Evolutionary conservation across 257 asterid species (phyloP), one percentile per base, ranked within the genome.

Genomic region (Solanum arcanum): DNA sequence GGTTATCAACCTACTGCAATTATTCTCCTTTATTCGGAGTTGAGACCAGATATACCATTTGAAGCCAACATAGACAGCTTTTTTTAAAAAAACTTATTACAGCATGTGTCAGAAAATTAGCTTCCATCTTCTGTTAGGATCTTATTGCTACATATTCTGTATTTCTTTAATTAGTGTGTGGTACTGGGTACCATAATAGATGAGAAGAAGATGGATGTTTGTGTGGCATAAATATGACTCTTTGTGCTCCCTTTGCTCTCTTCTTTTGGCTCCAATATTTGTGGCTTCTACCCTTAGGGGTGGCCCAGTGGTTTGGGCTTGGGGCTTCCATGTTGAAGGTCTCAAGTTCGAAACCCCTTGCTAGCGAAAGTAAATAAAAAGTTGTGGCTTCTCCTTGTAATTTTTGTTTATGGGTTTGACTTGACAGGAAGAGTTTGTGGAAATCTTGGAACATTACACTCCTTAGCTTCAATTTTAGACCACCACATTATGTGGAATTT

Each of bases 401-500:
- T 16, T 47, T 29, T 80, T 29, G 42, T 80, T 47, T 49, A 29
- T 29, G 46, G 68, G 46, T 80, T 69, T 78, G 7, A 80, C 86
- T 1, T 62, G 77, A 84, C 86, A 84, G 73, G 39, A 66, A 37
- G 59, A 35, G 41, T 60, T 41, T 29, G 49, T 80, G 85, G 46
- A 5, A 80, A 37, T 29, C 68, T 16, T 80, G 66, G 84, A 80
- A 80, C 31, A 80, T 80, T 80, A 46, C 27, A 7, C 69, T 29
- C 69, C 85, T 29, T 18, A 80, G 29, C 11, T 9, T 29, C 85
- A 47, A 80, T 37, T 37, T 3, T 47, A 6, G 85, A 80, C 84
- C 29, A 9, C 44, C 4, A 49, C 12, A 80, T 21, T 80, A 96
- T 96, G 98, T 93, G 97, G 95, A 93, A 91, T 86, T 93, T 94